Evolutionary conservation across 805 yeast species (phyloP).

Genomic region (Kluyveromyces nonfermentans): DNA sequence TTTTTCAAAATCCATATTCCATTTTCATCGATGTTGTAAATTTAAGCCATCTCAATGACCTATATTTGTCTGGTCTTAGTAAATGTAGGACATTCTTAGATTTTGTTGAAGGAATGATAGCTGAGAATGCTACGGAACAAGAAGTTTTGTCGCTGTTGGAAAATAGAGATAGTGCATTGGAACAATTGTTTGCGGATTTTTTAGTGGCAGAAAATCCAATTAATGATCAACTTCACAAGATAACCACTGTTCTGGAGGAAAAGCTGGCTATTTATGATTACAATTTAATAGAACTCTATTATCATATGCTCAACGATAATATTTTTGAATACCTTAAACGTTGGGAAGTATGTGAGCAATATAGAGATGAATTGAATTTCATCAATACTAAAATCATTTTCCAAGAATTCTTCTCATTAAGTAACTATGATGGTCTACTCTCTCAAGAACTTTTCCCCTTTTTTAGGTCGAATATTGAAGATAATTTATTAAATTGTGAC

Average conservation of each 20-base stretch:
- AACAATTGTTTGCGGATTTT: conserved; percentile 26
- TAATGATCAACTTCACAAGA: conserved; percentile 23
- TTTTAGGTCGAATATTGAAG: conserved; percentile 24
- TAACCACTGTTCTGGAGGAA: conserved; percentile 19
- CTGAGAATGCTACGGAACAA: conserved; percentile 18
- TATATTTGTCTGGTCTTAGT: conserved; percentile 18
- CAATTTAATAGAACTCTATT: conserved; percentile 25
- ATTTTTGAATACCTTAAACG: conserved; percentile 14
- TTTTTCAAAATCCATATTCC: conserved; percentile 28
- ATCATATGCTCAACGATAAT: conserved; percentile 19
- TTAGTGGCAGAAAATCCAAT: conserved; percentile 29
- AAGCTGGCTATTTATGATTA: conserved; percentile 19
- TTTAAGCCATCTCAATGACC: conserved; percentile 19
- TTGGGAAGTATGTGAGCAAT: conserved; percentile 21
- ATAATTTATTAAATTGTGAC: conserved; percentile 26
- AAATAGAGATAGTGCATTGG: conserved; percentile 18
- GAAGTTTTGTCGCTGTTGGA: conserved; percentile 20
- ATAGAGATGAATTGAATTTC: conserved; percentile 16
- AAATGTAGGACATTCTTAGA: conserved; percentile 29
- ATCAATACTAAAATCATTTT: conserved; percentile 26
- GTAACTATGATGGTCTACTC: conserved; percentile 24
- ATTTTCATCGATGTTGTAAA: conserved; percentile 29
- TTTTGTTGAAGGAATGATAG: conserved; percentile 24
- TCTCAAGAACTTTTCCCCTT: conserved; percentile 27
- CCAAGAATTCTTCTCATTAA: conserved; percentile 27